Percentiles rank a stretch among this genome's conserved stretches.
These are phyloP conservation scores for Sonneratia alba DNA, from an alignment of 345 rosid genomes.

Conservation along the genomic window DNA sequence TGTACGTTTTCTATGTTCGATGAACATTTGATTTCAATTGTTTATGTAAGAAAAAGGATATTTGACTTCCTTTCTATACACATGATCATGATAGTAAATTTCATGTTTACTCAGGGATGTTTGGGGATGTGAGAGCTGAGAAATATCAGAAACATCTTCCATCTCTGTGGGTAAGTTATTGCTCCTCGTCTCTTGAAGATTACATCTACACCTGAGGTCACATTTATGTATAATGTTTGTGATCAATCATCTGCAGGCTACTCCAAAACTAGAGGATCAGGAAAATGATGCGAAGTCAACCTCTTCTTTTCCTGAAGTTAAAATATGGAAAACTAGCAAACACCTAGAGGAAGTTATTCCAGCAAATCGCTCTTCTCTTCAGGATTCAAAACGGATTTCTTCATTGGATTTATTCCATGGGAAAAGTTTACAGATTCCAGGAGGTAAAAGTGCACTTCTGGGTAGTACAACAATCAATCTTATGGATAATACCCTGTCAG, in stretches of 20 bases:
- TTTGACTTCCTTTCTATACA: not conserved
- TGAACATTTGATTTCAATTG: not conserved
- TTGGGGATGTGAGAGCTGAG: not conserved
- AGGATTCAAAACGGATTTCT: constrained; percentile 29
- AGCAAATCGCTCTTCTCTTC: constrained; percentile 62
- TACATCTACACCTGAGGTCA: not conserved
- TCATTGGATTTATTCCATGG: constrained; percentile 23
- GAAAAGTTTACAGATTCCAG: constrained; percentile 18
- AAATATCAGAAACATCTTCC: not conserved
- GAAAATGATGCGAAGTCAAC: constrained; percentile 12
- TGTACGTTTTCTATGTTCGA: not conserved
- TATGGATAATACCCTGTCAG: constrained; percentile 17
- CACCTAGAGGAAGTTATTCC: constrained; percentile 48
- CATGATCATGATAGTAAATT: not conserved
- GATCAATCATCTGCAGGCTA: constrained; percentile 7
- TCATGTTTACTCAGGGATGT: not conserved
- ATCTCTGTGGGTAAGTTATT: not conserved
- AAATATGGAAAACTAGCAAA: constrained; percentile 26
- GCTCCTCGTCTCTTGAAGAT: not conserved
- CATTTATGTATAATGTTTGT: not conserved
- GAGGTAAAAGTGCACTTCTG: constrained; percentile 17
- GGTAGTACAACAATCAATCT: constrained; percentile 23
- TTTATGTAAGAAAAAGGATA: not conserved
- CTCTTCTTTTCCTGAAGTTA: constrained; percentile 29
- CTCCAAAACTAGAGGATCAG: constrained; percentile 13